Evolutionary conservation across 345 rosid species (phyloP).

Genomic region (Pistacia integerrima): DNA sequence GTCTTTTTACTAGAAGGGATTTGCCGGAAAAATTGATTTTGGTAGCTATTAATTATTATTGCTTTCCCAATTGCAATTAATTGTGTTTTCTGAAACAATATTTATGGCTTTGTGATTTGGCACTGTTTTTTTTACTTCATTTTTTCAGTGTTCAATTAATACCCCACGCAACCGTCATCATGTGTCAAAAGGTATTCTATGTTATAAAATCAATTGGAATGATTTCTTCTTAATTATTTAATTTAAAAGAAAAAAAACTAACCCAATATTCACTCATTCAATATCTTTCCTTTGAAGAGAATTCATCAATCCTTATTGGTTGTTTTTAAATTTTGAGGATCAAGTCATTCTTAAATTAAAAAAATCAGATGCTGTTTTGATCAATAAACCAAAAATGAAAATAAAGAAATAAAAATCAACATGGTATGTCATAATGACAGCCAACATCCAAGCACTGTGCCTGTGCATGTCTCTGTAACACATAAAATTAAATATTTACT

Average conservation of each 20-base stretch:
- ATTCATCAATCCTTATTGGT: neutral
- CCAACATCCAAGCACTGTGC: slow-evolving; percentile 20
- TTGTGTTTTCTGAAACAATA: neutral
- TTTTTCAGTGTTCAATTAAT: neutral
- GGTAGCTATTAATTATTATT: neutral
- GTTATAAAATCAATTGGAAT: neutral
- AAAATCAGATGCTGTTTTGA: too few species aligned
- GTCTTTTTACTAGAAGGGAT: slow-evolving; percentile 2
- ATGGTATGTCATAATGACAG: slow-evolving; percentile 28
- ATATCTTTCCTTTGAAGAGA: slow-evolving; percentile 43
- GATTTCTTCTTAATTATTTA: neutral
- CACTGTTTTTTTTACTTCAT: neutral
- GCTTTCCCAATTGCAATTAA: neutral
- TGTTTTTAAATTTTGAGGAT: neutral
- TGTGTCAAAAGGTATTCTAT: neutral
- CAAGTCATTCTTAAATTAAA: too few species aligned
- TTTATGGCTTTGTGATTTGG: neutral
- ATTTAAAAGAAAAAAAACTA: too few species aligned
- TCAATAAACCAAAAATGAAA: neutral
- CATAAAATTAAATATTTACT: neutral
- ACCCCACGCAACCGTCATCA: too few species aligned
- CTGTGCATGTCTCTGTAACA: neutral
- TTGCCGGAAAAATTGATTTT: slow-evolving; percentile 3
- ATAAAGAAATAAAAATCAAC: neutral
- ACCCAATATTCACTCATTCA: neutral